These are phyloP conservation scores for Myriosclerotinia duriaeana DNA, from an alignment of 2,329 filamentous ascomycete species.

Conservation along the genomic window DNA sequence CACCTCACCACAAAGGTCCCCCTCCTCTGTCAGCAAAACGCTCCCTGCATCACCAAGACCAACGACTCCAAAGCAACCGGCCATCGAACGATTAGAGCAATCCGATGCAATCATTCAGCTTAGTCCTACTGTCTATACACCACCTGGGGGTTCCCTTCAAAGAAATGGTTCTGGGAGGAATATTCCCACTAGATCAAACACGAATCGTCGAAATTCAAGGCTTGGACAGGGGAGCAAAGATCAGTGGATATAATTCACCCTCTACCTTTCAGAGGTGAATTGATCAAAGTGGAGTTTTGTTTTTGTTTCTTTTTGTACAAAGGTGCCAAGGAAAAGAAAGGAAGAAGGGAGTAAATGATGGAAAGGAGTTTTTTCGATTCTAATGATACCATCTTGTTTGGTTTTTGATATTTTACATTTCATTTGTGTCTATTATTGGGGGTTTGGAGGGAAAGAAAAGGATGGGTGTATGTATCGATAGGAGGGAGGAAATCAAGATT, in stretches of 20 bases:
- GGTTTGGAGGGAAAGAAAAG: background rate
- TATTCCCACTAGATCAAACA: background rate
- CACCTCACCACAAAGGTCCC: background rate
- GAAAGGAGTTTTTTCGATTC: background rate
- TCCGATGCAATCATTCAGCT: slow-evolving; percentile 38
- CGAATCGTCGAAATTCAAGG: background rate
- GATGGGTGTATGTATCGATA: background rate
- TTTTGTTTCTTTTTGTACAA: background rate
- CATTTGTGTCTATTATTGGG: background rate
- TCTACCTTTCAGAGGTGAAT: background rate
- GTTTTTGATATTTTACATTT: background rate
- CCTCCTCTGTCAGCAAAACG: slow-evolving; percentile 28
- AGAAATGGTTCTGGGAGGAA: slow-evolving; percentile 19
- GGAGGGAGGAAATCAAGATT: background rate
- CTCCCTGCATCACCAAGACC: slow-evolving; percentile 31
- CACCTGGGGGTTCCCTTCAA: slow-evolving; percentile 17
- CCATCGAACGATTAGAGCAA: slow-evolving; percentile 41
- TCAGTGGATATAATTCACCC: background rate
- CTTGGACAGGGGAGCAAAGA: background rate
- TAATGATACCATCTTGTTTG: slow-evolving; percentile 6
- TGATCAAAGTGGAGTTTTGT: background rate
- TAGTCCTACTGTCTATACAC: slow-evolving; percentile 52
- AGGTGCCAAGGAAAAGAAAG: background rate
- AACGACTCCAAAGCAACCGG: slow-evolving; percentile 11
- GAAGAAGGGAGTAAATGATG: background rate